phyloP scores from a whole-genome alignment of 1,284 basidiomycete genomes.

The Heterobasidion annosum region DNA sequence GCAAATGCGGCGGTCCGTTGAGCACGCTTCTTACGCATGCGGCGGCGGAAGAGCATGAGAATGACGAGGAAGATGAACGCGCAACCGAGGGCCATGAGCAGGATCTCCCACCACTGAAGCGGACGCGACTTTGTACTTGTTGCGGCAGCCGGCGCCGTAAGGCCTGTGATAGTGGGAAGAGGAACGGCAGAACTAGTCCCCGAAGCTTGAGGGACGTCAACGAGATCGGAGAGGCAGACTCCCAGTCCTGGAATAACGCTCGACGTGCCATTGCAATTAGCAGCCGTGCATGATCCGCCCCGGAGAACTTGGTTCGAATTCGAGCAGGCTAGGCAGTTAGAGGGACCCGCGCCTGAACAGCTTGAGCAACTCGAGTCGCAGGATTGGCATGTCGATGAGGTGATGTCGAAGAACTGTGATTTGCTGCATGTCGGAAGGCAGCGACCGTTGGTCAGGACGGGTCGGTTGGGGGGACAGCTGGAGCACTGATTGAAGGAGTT shows the following conservation, averaged over 20 bases:
- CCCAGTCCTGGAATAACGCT: slow-evolving; percentile 61
- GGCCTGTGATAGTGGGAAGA: slow-evolving; percentile 47
- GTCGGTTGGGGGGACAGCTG: slow-evolving; percentile 54
- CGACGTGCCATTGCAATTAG: slow-evolving; percentile 41
- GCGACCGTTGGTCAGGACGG: slow-evolving; percentile 62
- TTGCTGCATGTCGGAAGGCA: slow-evolving; percentile 71
- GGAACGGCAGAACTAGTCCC: slow-evolving; percentile 34
- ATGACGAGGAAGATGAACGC: slow-evolving; percentile 65
- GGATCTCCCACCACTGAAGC: slow-evolving; percentile 73
- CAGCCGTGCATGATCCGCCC: slow-evolving; percentile 52
- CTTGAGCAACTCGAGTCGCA: slow-evolving; percentile 71
- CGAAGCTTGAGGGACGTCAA: slow-evolving; percentile 38
- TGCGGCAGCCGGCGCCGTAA: slow-evolving; percentile 33
- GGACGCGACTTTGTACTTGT: slow-evolving; percentile 22
- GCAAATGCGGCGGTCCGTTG: slow-evolving; percentile 61
- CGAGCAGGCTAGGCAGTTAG: slow-evolving; percentile 67
- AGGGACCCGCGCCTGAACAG: slow-evolving; percentile 56
- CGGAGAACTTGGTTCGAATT: slow-evolving; percentile 51
- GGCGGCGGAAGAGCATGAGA: slow-evolving; percentile 59
- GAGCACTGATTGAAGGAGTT: slow-evolving; percentile 68
- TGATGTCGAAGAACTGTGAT: slow-evolving; percentile 61
- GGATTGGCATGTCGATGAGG: slow-evolving; percentile 50
- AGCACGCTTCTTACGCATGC: slow-evolving; percentile 55
- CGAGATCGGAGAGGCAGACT: slow-evolving; percentile 67
- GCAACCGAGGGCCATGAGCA: slow-evolving; percentile 73